Evolutionary conservation across 228 moss, liverwort and hornwort genomes (phyloP), one percentile per base, ranked within the genome.

Genomic region (Sphagnum fallax): DNA sequence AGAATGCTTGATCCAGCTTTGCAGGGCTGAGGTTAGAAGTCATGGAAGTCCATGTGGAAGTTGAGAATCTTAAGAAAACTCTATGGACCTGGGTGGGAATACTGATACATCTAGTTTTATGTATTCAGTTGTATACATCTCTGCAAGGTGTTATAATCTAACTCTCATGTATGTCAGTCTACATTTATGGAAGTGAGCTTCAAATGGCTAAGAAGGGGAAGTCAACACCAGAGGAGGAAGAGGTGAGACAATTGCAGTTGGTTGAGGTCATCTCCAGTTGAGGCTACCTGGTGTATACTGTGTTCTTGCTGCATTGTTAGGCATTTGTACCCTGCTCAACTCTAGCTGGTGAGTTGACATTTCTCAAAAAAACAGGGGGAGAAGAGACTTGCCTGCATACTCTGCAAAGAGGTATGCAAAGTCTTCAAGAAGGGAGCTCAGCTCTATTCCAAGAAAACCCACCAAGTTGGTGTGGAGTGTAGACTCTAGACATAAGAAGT

Each of bases 181-280:
- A 67, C 84, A 81, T 65, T 65, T 92, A 79, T 77, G 83, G 92
- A 65, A 86, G 86, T 66, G 81, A 82, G 71, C 79, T 95, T 53
- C 82, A 50, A 67, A 75, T 83, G 75, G 69, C 75, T 15, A 85
- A 77, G 68, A 85, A 53, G 13, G 79, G 74, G 66, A 68, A 77
- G 65, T 48, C 61, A 4, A 83, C 85, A 75, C 71, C 74, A 60
- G 85, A 78, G 76, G 81, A 88, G 53, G 75, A 76, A 70, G 69
- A 65, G 16, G 73, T 74, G 61, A 74, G 72, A 77, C 73, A 80
- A 69, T 83, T 64, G n/a, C 81, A 79, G 64, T 71, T 87, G 53
- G 76, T 83, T 49, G 82, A 89, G 72, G 59, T 90, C 55, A 82
- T 87, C 69, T 83, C 79, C 32, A 32, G 32, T 32, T 32, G 32